Conservation (phyloP, 2,329 filamentous ascomycete species). For the Bimuria novae-zelandiae region DNA sequence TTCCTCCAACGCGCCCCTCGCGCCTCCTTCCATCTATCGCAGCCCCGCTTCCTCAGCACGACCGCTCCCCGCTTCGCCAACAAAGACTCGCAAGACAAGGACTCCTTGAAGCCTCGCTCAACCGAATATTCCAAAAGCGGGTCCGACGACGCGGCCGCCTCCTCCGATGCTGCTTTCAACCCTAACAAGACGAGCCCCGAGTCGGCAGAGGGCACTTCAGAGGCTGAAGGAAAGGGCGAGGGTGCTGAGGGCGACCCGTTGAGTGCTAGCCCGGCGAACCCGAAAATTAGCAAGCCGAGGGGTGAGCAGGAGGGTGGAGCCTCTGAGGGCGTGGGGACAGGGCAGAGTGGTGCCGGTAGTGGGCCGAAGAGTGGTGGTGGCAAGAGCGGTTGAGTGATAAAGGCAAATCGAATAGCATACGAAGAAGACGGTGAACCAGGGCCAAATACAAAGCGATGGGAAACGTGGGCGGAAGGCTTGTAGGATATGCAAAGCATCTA, state of each 20-base stretch:
- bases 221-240: conserved; percentile 31
- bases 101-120: conserved; percentile 66
- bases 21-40: conserved; percentile 9
- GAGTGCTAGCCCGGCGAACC: conserved; percentile 65
- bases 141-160: conserved; percentile 62
- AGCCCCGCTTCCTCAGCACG: conserved; percentile 28
- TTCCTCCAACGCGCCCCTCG: conserved; percentile 12
- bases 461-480: not conserved
- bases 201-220: conserved; percentile 53
- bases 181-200: conserved; percentile 70
- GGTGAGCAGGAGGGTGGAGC: conserved; percentile 47
- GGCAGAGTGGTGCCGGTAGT: conserved; percentile 36
- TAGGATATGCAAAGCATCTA: not conserved
- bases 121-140: conserved; percentile 72
- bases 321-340: conserved; percentile 35
- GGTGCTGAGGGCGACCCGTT: conserved; percentile 48
- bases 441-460: too few species aligned
- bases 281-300: conserved; percentile 58
- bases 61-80: conserved; percentile 32
- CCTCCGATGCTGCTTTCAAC: conserved; percentile 69
- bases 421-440: not conserved
- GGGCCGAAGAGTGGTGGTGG: conserved; percentile 38
- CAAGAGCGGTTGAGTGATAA: conserved; percentile 26
- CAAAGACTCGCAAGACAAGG: conserved; percentile 55
- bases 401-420: not conserved